Conservation (phyloP, 1,139 yeast species). For the Saccharomycopsis hybrid region DNA sequence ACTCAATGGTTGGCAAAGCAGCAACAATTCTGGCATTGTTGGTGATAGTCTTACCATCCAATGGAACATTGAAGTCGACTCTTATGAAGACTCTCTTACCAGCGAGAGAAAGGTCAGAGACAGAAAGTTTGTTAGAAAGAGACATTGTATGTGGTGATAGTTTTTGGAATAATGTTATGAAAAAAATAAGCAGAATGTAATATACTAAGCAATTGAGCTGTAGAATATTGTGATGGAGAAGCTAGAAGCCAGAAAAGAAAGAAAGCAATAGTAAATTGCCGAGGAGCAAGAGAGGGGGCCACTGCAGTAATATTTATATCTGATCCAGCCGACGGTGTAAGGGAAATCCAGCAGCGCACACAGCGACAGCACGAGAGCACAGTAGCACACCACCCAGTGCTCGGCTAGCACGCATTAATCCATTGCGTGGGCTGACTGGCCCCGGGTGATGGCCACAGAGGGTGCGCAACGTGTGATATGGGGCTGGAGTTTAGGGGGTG, state of each 20-base stretch:
- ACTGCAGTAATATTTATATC: not conserved
- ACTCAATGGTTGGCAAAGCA: constrained; percentile 93
- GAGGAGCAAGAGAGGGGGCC: not conserved
- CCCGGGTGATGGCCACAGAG: no score
- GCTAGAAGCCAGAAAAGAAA: not conserved
- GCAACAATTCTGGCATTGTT: constrained; percentile 98
- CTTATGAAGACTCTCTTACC: constrained; percentile 94
- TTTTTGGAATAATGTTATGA: no score
- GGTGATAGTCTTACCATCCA: constrained; percentile 92
- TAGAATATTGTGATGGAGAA: not conserved
- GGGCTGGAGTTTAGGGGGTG: no score
- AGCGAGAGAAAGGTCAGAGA: constrained; percentile 77
- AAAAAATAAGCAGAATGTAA: not conserved
- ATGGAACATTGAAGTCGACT: constrained; percentile 96
- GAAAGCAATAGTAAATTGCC: no score
- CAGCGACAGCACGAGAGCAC: no score
- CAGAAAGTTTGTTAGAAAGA: constrained; percentile 83
- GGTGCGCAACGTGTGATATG: no score
- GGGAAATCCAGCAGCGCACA: no score
- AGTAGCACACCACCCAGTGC: no score
- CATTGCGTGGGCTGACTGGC: not conserved
- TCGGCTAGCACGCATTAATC: no score
- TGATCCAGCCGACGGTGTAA: not conserved
- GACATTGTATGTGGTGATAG: constrained; percentile 48
- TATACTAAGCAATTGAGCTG: not conserved